Evolutionary conservation across 805 yeast genomes (phyloP).

Genomic region (Candida ficus): DNA sequence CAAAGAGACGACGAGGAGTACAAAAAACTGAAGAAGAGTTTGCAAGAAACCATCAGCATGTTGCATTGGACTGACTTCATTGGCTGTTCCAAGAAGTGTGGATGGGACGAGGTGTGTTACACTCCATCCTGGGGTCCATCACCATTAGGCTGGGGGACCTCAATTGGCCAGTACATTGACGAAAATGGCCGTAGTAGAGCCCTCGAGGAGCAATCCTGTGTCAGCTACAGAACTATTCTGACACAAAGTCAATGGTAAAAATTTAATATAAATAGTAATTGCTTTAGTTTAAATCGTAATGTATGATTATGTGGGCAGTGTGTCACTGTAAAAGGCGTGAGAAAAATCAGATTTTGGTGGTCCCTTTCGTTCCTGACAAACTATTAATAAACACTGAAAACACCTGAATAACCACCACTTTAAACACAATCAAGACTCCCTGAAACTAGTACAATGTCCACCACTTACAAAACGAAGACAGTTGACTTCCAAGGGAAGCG

Average conservation of each 20-base stretch:
- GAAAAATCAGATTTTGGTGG: not conserved
- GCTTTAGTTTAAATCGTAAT: too few relatives aligned
- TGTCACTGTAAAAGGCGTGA: not conserved
- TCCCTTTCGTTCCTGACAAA: not conserved
- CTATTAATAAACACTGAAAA: too few relatives aligned
- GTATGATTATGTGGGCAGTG: conserved; percentile 1
- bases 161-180: conserved; percentile 22
- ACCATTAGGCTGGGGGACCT: conserved; percentile 39
- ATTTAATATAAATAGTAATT: too few relatives aligned
- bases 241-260: not conserved
- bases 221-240: conserved; percentile 11
- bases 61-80: conserved; percentile 5
- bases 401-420: too few relatives aligned
- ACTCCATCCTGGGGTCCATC: conserved; percentile 61
- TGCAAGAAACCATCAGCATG: not conserved
- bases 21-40: not conserved
- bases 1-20: not conserved
- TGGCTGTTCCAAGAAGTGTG: conserved; percentile 28
- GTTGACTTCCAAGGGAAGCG: conserved; percentile 21
- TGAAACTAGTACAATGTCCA: conserved; percentile 3
- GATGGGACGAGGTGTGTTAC: conserved; percentile 45
- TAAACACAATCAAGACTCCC: too few relatives aligned
- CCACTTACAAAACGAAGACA: conserved; percentile 16
- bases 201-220: conserved; percentile 12
- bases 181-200: conserved; percentile 24